Evolutionary conservation across 352 stramenopile species (phyloP).

Genomic region (Phytophthora crassamura): DNA sequence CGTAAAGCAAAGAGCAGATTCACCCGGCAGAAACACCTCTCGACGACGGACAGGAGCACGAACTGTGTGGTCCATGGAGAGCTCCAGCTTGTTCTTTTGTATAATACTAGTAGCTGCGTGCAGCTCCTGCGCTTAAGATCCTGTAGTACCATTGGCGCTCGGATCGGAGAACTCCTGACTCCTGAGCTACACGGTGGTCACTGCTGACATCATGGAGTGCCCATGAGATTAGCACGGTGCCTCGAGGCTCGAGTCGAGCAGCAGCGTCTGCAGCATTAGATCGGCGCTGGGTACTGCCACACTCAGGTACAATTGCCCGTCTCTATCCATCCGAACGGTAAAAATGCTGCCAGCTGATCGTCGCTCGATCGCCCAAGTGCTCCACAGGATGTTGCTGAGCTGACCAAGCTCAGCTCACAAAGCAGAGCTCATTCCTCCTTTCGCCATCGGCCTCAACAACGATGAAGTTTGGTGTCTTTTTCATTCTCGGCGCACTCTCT

Average conservation of each 20-base stretch:
- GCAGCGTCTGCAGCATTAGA: too few relatives aligned
- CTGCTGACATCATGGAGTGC: too few relatives aligned
- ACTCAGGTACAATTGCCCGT: background rate
- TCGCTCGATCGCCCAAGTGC: constrained; percentile 1
- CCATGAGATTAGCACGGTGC: too few relatives aligned
- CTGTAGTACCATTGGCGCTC: too few relatives aligned
- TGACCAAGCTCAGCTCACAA: constrained; percentile 11
- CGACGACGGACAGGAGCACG: background rate
- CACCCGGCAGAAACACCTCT: constrained; percentile 9
- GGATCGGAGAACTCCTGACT: too few relatives aligned
- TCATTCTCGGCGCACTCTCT: constrained; percentile 6
- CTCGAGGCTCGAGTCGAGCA: too few relatives aligned
- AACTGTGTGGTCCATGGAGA: background rate
- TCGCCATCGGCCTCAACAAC: constrained; percentile 3
- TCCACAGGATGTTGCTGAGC: constrained; percentile 4
- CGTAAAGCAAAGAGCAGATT: constrained; percentile 11
- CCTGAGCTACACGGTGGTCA: too few relatives aligned
- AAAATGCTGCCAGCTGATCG: constrained; percentile 20
- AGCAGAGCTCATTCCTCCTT: constrained; percentile 9
- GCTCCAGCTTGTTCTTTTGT: too few relatives aligned
- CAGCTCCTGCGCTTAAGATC: too few relatives aligned
- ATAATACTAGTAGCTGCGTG: too few relatives aligned
- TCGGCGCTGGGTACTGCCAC: background rate
- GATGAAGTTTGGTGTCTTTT: constrained; percentile 10
- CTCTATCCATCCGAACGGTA: constrained; percentile 18